A percentile compares a stretch with the other conserved stretches of the same genome.
phyloP scores from a whole-genome alignment of 2,329 filamentous ascomycete species.

The Hypoxylon sp. region DNA sequence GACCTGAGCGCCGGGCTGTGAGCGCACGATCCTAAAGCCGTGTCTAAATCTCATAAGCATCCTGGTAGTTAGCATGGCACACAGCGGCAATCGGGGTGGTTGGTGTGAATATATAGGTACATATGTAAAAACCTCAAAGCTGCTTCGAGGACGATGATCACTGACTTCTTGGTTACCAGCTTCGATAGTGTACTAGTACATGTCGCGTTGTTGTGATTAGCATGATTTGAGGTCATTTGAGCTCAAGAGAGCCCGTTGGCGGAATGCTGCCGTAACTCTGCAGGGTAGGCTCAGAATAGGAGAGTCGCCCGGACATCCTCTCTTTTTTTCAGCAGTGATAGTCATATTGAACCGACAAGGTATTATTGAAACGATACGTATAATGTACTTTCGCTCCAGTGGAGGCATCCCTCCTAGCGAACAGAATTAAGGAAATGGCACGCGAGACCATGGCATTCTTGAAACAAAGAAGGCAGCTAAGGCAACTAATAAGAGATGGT shows the following conservation, averaged over 20 bases:
- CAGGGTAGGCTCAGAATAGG: conserved; percentile 19
- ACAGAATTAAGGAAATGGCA: conserved; percentile 19
- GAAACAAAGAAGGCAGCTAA: conserved; percentile 19
- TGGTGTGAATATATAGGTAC: conserved; percentile 1
- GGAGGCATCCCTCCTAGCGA: background rate
- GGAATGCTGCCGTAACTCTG: conserved; percentile 24
- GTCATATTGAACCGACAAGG: conserved; percentile 3
- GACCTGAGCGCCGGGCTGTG: conserved; percentile 1
- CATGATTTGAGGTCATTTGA: conserved; percentile 17
- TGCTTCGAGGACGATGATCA: conserved; percentile 7
- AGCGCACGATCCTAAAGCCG: conserved; percentile 8
- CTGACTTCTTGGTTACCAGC: conserved; percentile 6
- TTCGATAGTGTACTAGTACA: conserved; percentile 3
- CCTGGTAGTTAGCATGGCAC: conserved; percentile 12
- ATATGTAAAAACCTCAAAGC: background rate
- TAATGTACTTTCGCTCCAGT: conserved; percentile 10
- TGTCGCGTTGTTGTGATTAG: conserved; percentile 39
- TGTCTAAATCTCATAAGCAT: background rate
- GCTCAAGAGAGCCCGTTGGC: conserved; percentile 16
- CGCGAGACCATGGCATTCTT: conserved; percentile 20
- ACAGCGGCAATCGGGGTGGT: background rate
- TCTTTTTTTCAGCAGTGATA: conserved; percentile 13
- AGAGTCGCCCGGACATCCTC: conserved; percentile 6
- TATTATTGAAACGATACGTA: background rate
- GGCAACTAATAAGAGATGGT: conserved; percentile 9